phyloP scores from a whole-genome alignment of 495 filamentous ascomycete genomes.

The Hyaloscypha bicolor region DNA sequence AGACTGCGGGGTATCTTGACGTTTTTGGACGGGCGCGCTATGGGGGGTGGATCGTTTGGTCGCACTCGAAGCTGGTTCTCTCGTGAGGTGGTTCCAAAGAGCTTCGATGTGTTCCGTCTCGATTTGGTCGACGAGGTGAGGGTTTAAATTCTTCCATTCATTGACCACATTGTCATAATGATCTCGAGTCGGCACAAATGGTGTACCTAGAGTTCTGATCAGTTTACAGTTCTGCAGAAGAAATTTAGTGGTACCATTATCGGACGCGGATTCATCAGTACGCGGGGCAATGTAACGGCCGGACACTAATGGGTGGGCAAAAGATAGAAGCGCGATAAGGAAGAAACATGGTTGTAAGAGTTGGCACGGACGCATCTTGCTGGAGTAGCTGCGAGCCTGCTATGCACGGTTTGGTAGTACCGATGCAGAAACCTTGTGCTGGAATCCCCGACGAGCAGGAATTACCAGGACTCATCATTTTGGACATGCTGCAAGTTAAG shows the following conservation, averaged over 20 bases:
- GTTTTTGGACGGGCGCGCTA: background rate
- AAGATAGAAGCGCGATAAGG: background rate
- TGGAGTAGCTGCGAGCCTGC: background rate
- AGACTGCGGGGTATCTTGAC: background rate
- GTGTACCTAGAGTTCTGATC: background rate
- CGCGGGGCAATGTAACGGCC: background rate
- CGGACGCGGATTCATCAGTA: background rate
- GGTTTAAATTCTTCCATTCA: background rate
- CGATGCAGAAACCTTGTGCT: no score
- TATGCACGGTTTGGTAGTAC: no score
- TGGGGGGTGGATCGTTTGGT: background rate
- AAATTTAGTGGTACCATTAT: background rate
- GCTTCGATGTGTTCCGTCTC: background rate
- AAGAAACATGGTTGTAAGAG: background rate
- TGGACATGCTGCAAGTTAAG: background rate
- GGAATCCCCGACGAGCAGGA: no score
- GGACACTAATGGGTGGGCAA: background rate
- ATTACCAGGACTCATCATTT: background rate
- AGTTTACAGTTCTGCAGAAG: background rate
- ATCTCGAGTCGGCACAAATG: background rate
- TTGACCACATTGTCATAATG: background rate
- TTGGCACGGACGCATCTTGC: background rate
- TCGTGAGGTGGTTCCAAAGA: background rate
- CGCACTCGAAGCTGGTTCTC: background rate
- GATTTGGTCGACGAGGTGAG: background rate